Evolutionary conservation across 106 monocot genomes (phyloP), one percentile per base, ranked within the genome.

Genomic region (Chionographis japonica): DNA sequence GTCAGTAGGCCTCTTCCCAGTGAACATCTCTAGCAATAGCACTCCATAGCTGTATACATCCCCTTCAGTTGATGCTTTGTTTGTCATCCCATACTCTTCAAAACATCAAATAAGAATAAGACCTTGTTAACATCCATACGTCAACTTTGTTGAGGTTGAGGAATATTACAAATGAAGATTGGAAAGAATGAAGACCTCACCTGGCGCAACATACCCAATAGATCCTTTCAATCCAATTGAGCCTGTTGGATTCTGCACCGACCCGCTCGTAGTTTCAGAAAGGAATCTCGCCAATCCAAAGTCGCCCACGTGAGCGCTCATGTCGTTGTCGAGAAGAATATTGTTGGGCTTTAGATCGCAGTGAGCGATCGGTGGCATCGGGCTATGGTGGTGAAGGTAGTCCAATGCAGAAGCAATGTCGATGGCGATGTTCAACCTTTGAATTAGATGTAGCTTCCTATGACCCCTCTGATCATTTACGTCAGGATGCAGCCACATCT

Each of bases 21-120:
- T 70, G 46, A 70, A 70, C 38, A 70, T 13, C 60, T 70, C 70
- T 16, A 70, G 70, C 46, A 70, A 46, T 6, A 70, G 27, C 10
- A 70, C 43, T 50, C 70, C 70, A n/a, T 27, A 60, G 35, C 60
- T 70, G 43, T 70, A 70, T 41, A 60, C 59, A 37, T 70, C 70
- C 10, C 59, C 42, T 6, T 43, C n/a, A 13, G 59, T 60, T 3
- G 70, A 70, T 8, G 17, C 49, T 2, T 36, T 35, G 18, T 13
- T 17, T 8, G 20, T 12, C 37, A 67, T 64, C 18, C 49, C 64
- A 17, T 64, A 64, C 18, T 64, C 64, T 64, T 17, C 64, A 50
- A 64, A 6, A 19, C 2, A 27, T 8, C 4, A 19, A 8, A 19
- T 0, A 27, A 27, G 8, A 19, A 19, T 3, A 3, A 10, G 43